Base-by-base conservation (phyloP, 768 basidiomycete species). In the Pisolithus microcarpus region DNA sequence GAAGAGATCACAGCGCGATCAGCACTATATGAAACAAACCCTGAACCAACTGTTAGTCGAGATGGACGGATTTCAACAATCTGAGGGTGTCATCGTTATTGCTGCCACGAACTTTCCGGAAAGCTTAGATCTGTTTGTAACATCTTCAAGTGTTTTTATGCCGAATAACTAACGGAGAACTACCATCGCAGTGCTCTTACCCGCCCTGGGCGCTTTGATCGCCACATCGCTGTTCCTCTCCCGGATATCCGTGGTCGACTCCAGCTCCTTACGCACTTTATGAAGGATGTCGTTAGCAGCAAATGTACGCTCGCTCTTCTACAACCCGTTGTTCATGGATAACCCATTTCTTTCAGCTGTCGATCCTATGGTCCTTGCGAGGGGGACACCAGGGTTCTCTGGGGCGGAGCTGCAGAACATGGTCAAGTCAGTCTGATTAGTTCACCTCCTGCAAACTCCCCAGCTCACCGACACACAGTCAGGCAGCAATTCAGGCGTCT, bases 31-130 rank as follows among this genome's bases (percentile, higher is more conserved):
- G 83, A 91, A 91, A 60, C 90, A 91, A 67, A 93, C 96, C 0
- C 75, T 99, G 43, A 99, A 99, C 61, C 95, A 98, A 68, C 78
- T 99, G 15, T 77, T 99, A 46, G 91, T 94, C 38, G 96, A 99
- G 67, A 86, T 98, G 79, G 96, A 99, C 61, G 96, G 96, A 2
- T 99, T 99, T 74, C 75, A 85, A 64, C 90, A 93, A 65, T 81
- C 77, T 26, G 92, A 98, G 67, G 95, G 93, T 24, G 82, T 99
- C 57, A 92, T 98, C 52, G 88, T 97, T 54, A 91, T 97, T 52
- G 94, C 89, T 30, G 91, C 87, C n/a, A 99, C 96, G 47, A 99
- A 99, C 69, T 96, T 98, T 68, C 95, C 95, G 1, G 83, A 97
- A 62, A 85, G 85, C 48, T 74, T 99, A 54, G 96, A 99, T 65